Base-by-base conservation (phyloP, 1,284 basidiomycete species). In the Ganoderma boninense region DNA sequence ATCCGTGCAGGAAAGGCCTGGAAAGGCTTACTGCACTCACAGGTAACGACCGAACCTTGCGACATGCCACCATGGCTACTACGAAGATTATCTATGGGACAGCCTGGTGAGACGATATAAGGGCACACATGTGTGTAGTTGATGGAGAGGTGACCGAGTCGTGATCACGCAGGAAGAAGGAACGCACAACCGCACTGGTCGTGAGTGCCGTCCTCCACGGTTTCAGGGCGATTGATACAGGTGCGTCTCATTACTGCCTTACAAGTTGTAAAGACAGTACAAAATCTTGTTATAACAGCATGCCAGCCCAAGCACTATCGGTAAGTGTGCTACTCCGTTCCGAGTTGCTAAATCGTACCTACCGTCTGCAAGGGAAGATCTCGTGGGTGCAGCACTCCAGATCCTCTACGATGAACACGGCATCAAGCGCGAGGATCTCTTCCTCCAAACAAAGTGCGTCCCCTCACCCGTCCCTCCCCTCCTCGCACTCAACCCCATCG, bases 171-270 rank as follows among this genome's bases (percentile, higher is more conserved):
- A 91, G 92, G 92, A 95, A 95, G 83, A 90, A 91, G 77, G 90
- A 92, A 65, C 81, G 85, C 18, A 95, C 95, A 0, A 82, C 88
- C 0, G 82, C 85, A 10, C 86, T 95, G 4, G 93, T 95, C 16
- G 81, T 91, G 64, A 85, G 84, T 65, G 94, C 94, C 2, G 87
- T 95, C 61, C 81, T 91, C 62, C 86, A 89, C 70, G 94, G 95
- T 2, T 95, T 95, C 79, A 83, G 90, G 62, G 93, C 91, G 2
- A 89, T 95, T 56, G 94, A 96, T 76, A 95, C 94, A 77, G 89
- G 92, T 90, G 71, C 66, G 86, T 73, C 4, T 11, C 20, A 64
- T 13, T 20, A 7, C 16, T 16, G 14, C 32, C 46, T 20, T 35
- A 3, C 11, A n/a, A 11, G 13, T 23, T 4, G 2, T 11, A 44